These are phyloP conservation scores for Lipomyces mesembrius DNA, from an alignment of 805 yeast species.

Conservation along the genomic window DNA sequence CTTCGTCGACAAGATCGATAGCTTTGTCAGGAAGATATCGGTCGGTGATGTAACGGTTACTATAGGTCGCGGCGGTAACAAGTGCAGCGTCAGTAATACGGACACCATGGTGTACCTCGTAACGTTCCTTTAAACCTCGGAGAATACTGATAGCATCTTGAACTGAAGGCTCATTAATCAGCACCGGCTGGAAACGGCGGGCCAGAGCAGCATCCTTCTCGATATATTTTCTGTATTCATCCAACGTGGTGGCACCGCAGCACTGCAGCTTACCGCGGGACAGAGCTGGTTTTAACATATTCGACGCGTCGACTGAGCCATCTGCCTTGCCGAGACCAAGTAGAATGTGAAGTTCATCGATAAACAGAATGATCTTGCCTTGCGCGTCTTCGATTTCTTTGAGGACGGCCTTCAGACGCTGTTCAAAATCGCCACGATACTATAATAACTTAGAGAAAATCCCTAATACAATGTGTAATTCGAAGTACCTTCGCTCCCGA, in stretches of 20 bases:
- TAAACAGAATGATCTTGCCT: conserved; percentile 77
- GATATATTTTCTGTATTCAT: conserved; percentile 88
- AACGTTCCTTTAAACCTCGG: conserved; percentile 90
- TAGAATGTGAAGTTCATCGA: conserved; percentile 88
- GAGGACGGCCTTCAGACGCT: conserved; percentile 76
- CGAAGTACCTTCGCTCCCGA: conserved; percentile 77
- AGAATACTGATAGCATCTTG: conserved; percentile 89
- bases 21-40: conserved; percentile 95
- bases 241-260: conserved; percentile 95
- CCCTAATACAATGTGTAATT: background rate
- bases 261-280: conserved; percentile 92
- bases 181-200: conserved; percentile 88
- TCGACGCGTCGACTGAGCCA: conserved; percentile 95
- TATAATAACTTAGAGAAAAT: background rate
- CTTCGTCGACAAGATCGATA: conserved; percentile 94
- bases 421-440: conserved; percentile 95
- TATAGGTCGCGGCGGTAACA: conserved; percentile 89
- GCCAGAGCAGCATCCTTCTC: conserved; percentile 97
- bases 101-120: conserved; percentile 98
- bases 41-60: conserved; percentile 89
- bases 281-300: conserved; percentile 86
- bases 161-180: conserved; percentile 85
- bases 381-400: conserved; percentile 80
- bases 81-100: conserved; percentile 89
- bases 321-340: conserved; percentile 92